These are phyloP conservation scores for Leishmania arabica DNA, from an alignment of 208 protist species.

Conservation along the genomic window DNA sequence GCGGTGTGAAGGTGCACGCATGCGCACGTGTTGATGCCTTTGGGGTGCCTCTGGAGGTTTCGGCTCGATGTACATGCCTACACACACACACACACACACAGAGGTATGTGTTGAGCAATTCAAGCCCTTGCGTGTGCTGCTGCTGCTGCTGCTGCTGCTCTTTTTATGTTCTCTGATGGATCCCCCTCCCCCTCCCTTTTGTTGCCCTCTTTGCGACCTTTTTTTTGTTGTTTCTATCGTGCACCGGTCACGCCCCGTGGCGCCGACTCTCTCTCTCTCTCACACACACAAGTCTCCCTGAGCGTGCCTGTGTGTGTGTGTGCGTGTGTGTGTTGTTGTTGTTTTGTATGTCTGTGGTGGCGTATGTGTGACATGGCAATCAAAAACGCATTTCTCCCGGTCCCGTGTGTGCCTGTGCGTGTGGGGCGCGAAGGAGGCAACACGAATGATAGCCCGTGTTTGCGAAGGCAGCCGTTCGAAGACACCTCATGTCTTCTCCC, in stretches of 20 bases:
- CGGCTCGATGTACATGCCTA: background rate
- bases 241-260: background rate
- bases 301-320: background rate
- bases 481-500: background rate
- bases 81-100: background rate
- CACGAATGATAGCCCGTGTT: background rate
- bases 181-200: background rate
- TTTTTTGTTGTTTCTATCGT: no score
- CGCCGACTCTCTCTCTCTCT: background rate
- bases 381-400: background rate
- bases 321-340: background rate
- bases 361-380: background rate
- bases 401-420: background rate
- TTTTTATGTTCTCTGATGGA: background rate
- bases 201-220: background rate
- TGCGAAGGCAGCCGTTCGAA: background rate
- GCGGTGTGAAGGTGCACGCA: background rate
- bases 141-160: background rate
- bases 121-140: background rate
- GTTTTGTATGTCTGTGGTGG: slow-evolving; percentile 2
- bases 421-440: background rate
- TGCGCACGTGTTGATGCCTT: background rate
- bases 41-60: background rate
- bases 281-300: background rate
- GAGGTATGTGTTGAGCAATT: background rate